Conservation (phyloP, 306 rosid species). For the Carpinus viminea region DNA sequence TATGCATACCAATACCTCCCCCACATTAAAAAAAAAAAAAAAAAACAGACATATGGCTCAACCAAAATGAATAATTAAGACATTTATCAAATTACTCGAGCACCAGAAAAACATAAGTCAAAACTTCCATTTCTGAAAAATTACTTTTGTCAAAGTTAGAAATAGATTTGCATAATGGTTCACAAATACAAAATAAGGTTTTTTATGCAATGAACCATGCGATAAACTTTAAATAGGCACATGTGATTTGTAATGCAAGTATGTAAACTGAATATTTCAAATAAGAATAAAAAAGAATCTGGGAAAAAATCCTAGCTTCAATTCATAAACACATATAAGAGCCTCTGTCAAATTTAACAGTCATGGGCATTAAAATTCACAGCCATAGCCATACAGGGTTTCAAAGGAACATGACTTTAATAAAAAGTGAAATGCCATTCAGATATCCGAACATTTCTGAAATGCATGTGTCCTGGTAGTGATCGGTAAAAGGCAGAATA, state of each 20-base stretch:
- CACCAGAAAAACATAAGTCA: no score
- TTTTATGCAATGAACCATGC: background rate
- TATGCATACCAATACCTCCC: no score
- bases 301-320: background rate
- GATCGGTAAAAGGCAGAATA: constrained; percentile 15
- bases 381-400: background rate
- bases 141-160: background rate
- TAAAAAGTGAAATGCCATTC: background rate
- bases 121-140: background rate
- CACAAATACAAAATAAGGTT: background rate
- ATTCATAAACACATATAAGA: background rate
- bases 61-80: no score
- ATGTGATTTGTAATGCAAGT: background rate
- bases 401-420: background rate
- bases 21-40: no score
- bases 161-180: background rate
- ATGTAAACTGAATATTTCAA: background rate
- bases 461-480: background rate
- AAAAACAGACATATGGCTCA: no score
- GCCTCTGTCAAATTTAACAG: background rate
- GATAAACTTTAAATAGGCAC: background rate
- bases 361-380: background rate
- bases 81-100: no score
- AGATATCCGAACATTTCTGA: background rate
- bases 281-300: background rate